These are phyloP conservation scores for Fusarium fracticaudum DNA, from an alignment of 2,329 filamentous ascomycete species.

Conservation along the genomic window DNA sequence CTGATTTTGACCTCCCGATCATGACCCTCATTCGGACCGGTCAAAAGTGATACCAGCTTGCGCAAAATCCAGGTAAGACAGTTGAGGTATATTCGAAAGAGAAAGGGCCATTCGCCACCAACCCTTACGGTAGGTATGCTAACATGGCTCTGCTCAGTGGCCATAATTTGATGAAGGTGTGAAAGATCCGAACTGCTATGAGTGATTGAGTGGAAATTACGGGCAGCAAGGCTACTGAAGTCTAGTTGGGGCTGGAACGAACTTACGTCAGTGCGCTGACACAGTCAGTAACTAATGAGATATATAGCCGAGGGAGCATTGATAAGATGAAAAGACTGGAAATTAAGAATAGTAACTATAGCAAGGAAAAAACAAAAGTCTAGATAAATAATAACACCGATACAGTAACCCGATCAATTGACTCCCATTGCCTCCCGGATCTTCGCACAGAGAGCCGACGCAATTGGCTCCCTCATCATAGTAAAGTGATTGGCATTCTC, in stretches of 20 bases:
- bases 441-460: neutral
- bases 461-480: neutral
- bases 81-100: neutral
- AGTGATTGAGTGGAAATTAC: neutral
- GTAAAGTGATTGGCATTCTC: neutral
- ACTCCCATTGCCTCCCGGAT: neutral
- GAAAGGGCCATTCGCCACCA: neutral
- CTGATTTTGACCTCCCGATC: rapidly evolving
- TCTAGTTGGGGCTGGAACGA: neutral
- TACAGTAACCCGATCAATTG: neutral
- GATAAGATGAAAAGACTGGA: neutral
- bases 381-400: neutral
- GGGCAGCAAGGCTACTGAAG: neutral
- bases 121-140: rapidly evolving
- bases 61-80: neutral
- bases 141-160: neutral
- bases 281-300: neutral
- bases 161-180: neutral
- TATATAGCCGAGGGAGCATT: no score
- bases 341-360: neutral
- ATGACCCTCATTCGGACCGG: neutral
- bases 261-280: neutral
- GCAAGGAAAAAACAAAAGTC: neutral
- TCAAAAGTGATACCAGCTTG: neutral
- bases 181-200: neutral